These are phyloP conservation scores for Suhomyces yuchorum DNA, from an alignment of 1,139 yeast genomes.

Conservation along the genomic window DNA sequence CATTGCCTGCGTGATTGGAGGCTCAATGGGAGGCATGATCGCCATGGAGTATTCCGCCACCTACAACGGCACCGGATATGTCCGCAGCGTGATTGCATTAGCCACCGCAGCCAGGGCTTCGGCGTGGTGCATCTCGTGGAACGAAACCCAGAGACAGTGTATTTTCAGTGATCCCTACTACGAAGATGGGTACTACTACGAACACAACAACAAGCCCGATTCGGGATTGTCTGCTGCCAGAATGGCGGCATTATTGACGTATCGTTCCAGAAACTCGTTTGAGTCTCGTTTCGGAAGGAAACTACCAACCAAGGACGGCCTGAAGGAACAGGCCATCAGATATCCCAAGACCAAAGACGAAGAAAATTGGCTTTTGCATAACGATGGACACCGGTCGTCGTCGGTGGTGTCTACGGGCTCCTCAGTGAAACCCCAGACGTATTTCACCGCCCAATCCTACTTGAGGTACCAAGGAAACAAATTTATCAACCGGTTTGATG, in stretches of 20 bases:
- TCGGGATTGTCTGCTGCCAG: conserved; percentile 94
- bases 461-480: conserved; percentile 91
- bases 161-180: conserved; percentile 94
- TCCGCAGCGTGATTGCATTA: conserved; percentile 72
- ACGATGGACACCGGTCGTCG: conserved; percentile 39
- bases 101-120: conserved; percentile 95
- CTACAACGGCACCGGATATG: conserved; percentile 70
- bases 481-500: conserved; percentile 87
- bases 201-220: conserved; percentile 67
- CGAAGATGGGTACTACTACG: conserved; percentile 80
- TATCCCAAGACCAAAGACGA: conserved; percentile 47
- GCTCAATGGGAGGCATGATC: conserved; percentile 99
- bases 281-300: conserved; percentile 88
- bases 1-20: conserved; percentile 88
- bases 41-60: conserved; percentile 79
- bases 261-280: conserved; percentile 88
- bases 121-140: conserved; percentile 99
- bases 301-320: conserved; percentile 40
- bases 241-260: conserved; percentile 93
- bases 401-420: conserved; percentile 10
- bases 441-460: conserved; percentile 93
- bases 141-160: conserved; percentile 95
- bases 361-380: conserved; percentile 48
- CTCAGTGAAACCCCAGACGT: conserved; percentile 66
- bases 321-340: conserved; percentile 32